These are phyloP conservation scores for Termitomyces sp. DNA, from an alignment of 768 basidiomycete genomes.

Conservation along the genomic window DNA sequence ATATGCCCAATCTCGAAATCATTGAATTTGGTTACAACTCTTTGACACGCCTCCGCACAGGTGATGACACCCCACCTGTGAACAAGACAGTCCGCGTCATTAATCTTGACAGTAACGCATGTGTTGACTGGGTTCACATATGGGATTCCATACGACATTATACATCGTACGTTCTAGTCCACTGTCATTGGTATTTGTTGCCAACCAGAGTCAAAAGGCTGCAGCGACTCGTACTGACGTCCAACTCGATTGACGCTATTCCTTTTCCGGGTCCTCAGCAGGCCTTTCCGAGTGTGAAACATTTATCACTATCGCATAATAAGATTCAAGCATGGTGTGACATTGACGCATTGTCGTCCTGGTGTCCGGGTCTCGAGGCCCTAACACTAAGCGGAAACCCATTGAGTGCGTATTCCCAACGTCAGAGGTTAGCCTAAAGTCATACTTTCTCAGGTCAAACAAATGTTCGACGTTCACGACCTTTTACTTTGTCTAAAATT, in stretches of 20 bases:
- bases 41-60: constrained; percentile 29
- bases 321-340: constrained; percentile 50
- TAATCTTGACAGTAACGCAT: constrained; percentile 68
- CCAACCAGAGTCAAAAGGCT: constrained; percentile 38
- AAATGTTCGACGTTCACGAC: constrained; percentile 38
- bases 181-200: constrained; percentile 5
- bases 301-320: constrained; percentile 64
- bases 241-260: constrained; percentile 52
- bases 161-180: constrained; percentile 34
- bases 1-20: constrained; percentile 47
- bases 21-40: constrained; percentile 73
- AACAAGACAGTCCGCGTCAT: constrained; percentile 38
- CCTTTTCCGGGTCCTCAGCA: constrained; percentile 28
- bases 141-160: constrained; percentile 38
- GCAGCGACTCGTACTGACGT: constrained; percentile 58
- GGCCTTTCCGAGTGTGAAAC: constrained; percentile 34
- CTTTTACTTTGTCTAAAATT: constrained; percentile 61
- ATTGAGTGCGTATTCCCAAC: constrained; percentile 39
- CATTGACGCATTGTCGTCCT: constrained; percentile 57
- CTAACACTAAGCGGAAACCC: constrained; percentile 63
- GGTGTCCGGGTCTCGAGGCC: constrained; percentile 64
- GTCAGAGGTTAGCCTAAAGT: constrained; percentile 5
- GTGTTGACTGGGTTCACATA: constrained; percentile 50
- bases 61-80: constrained; percentile 14
- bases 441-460: constrained; percentile 26